Evolutionary conservation across 441 rosid genomes (phyloP).

Genomic region (Daphne laureola): DNA sequence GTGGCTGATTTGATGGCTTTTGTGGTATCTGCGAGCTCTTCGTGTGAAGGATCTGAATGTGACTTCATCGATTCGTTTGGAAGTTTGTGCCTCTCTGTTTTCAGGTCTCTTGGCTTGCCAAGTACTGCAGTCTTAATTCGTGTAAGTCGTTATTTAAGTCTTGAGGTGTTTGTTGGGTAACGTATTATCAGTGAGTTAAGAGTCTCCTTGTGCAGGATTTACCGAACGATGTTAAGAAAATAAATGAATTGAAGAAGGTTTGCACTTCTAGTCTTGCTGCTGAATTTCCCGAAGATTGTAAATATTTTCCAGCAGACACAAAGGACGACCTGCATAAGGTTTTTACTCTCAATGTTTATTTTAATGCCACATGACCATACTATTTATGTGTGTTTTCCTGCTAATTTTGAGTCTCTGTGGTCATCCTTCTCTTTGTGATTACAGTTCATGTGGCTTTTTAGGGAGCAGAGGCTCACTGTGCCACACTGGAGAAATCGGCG

Average conservation of each 20-base stretch:
- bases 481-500: conserved; percentile 92
- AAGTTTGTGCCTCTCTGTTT: conserved; percentile 75
- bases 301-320: conserved; percentile 82
- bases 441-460: conserved; percentile 84
- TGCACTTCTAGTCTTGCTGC: conserved; percentile 53
- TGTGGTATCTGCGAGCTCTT: conserved; percentile 73
- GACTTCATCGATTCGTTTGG: conserved; percentile 77
- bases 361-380: not conserved
- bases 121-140: conserved; percentile 75
- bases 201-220: conserved; percentile 42
- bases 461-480: conserved; percentile 67
- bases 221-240: conserved; percentile 58
- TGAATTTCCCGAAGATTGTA: conserved; percentile 86
- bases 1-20: conserved; percentile 94
- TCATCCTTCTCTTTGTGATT: conserved; percentile 14
- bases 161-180: conserved; percentile 1
- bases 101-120: conserved; percentile 81
- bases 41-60: conserved; percentile 35
- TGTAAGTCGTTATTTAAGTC: conserved; percentile 38
- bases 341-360: conserved; percentile 1
- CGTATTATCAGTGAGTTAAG: conserved; percentile 14
- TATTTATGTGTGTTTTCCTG: not conserved
- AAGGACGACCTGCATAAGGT: conserved; percentile 95
- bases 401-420: conserved; percentile 4
- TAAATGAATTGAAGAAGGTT: conserved; percentile 59